Base-by-base conservation (phyloP, 2,329 filamentous ascomycete species). In the Clathrospora elynae region DNA sequence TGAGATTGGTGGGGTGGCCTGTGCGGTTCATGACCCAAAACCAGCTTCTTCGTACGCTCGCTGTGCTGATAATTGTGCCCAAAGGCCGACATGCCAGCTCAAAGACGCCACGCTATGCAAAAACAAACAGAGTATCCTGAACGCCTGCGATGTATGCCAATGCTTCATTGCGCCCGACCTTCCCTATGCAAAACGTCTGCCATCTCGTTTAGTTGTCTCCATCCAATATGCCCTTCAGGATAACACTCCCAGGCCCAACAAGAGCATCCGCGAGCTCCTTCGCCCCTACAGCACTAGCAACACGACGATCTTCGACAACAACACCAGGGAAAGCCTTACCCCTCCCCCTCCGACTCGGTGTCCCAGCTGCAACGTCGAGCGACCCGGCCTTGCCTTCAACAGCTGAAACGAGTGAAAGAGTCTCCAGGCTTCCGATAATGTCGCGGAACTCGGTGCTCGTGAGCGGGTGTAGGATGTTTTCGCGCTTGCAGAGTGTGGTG, bases 381-480 rank as follows among this genome's bases (percentile, higher is more conserved):
- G 79, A 88, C 31, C 82, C 87, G 35, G 75, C 86, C 75, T 81
- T 89, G 75, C 88, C 74, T 79, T 89, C 65, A 73, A 88, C 62
- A 72, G 85, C 71, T 67, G 86, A 78, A 5, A 96, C 79, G 14
- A 97, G 75, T 2, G 89, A 91, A 32, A 96, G 74, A 0, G 91
- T 93, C 74, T 99, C 93, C 37, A 99, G 73, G 57, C 89, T 95
- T 23, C 87, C 85, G 13, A 96, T 78, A 4, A 99, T 91, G 70
- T 99, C 93, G 44, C 90, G 84, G 70, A 99, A 99, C 69, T 99
- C 93, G 4, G 90, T 93, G 61, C 83, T 87, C 2, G 90, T 93
- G 2, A 99, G 80, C 1, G 92, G 88, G 56, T 96, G 90, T 2
- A 99, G 79, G 7, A 95, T 78, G n/a, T 90, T 88, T 61, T 97